Evolutionary conservation across 2,329 filamentous ascomycete genomes (phyloP), one percentile per base, ranked within the genome.

Genomic region (Aspergillus fijiensis): DNA sequence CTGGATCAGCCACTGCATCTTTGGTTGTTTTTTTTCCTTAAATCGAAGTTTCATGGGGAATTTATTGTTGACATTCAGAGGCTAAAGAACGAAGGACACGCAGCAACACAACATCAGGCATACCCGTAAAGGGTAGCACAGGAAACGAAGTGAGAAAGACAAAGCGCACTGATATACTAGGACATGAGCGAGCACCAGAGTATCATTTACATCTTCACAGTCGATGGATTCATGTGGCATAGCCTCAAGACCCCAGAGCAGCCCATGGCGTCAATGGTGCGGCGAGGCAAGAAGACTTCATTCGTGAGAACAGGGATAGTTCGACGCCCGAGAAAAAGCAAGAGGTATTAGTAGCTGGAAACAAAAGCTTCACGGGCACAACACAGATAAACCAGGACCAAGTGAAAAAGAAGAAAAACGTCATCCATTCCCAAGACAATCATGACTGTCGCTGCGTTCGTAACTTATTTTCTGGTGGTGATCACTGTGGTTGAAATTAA

Each of bases 161-260:
- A 51, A 57, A 51, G 61, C 60, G 61, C 60, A 63, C 61, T 67
- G 69, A 70, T 63, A 69, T 70, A 71, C 63, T 70, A 59, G 69
- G 72, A 73, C 69, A 74, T 64, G 64, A 64, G 61, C 64, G 72
- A 74, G 72, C 67, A 73, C 66, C 67, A 67, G 69, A 74, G 70
- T 75, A 77, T 77, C 76, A 77, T 77, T 74, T 77, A 77, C 76
- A 77, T 74, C 70, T 73, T 74, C 71, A 67, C 68, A 68, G 63
- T 69, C 65, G 63, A 70, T 64, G 53, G 63, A 60, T 65, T 68
- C 66, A 61, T 67, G 62, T 60, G 65, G 63, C 62, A 66, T 65
- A 68, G 65, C 64, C 68, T 66, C 64, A 56, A 56, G 14, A 47
- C 56, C 65, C 64, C 63, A 63, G 62, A 68, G 66, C 65, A 63